Evolutionary conservation across 805 yeast species (phyloP).

Genomic region (Yamadazyma endophytica): DNA sequence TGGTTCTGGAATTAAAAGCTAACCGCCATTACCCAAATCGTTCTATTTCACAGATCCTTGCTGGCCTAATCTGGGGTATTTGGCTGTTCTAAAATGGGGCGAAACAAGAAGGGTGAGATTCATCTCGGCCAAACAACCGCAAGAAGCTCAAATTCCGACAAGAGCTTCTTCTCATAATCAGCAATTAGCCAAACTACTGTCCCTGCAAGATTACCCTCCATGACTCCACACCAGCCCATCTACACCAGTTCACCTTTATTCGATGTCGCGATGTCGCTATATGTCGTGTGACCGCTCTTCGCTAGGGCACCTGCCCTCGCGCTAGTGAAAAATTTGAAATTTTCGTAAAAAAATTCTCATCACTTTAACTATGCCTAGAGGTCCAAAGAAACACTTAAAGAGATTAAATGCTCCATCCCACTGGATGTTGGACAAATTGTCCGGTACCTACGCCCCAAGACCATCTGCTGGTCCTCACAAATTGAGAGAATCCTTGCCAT

Average conservation of each 20-base stretch:
- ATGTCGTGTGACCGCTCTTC: no score
- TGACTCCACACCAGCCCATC: no score
- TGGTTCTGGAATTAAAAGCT: slow-evolving; percentile 12
- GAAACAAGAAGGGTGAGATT: neutral
- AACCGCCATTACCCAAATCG: neutral
- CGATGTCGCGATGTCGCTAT: no score
- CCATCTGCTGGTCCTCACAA: slow-evolving; percentile 99
- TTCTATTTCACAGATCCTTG: neutral
- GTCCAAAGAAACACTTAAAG: slow-evolving; percentile 91
- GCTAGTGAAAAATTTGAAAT: no score
- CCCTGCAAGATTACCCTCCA: no score
- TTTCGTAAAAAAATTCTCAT: neutral
- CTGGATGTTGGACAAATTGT: slow-evolving; percentile 99
- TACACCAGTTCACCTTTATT: no score
- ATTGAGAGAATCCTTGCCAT: slow-evolving; percentile 96
- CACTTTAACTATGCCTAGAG: slow-evolving; percentile 7
- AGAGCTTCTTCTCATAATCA: no score
- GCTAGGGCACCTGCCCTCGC: no score
- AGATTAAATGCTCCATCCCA: slow-evolving; percentile 99
- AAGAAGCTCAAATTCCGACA: no score
- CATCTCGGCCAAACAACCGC: no score
- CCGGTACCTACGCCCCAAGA: slow-evolving; percentile 99
- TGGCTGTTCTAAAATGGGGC: neutral
- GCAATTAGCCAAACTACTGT: no score
- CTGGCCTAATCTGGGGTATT: neutral